A percentile compares a stretch with the other conserved stretches of the same genome.
phyloP scores from a whole-genome alignment of 371 early-diverging fungal species.

The Mucor piriformis region DNA sequence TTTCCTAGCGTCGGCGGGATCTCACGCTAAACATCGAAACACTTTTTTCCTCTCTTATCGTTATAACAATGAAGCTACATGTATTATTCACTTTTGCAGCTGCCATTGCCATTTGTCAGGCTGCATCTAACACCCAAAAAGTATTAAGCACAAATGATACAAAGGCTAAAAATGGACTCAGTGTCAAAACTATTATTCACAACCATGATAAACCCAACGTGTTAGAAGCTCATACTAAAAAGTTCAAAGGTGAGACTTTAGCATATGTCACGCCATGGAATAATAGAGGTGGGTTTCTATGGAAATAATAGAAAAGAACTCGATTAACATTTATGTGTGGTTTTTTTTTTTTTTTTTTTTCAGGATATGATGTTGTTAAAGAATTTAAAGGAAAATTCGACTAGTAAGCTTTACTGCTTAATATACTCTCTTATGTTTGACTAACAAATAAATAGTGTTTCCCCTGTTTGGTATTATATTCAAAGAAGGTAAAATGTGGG shows the following conservation, averaged over 20 bases:
- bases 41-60: too few species aligned
- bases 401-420: constrained; percentile 38
- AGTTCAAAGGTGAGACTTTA: constrained; percentile 43
- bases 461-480: constrained; percentile 65
- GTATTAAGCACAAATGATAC: background rate
- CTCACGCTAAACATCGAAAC: too few species aligned
- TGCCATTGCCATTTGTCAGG: background rate
- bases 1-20: too few species aligned
- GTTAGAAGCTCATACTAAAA: constrained; percentile 38
- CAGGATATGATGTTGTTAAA: constrained; percentile 64
- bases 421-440: background rate
- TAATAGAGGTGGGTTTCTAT: constrained; percentile 43
- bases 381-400: constrained; percentile 69
- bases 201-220: constrained; percentile 18
- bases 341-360: background rate
- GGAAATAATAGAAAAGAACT: background rate
- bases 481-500: constrained; percentile 27
- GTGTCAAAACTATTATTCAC: constrained; percentile 15
- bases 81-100: background rate
- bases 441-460: constrained; percentile 32
- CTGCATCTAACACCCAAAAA: background rate
- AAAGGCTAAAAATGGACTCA: background rate
- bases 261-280: constrained; percentile 78
- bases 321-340: background rate
- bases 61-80: background rate